Base-by-base conservation (phyloP, 169 alveolate genomes). In the Eimeria acervulina region DNA sequence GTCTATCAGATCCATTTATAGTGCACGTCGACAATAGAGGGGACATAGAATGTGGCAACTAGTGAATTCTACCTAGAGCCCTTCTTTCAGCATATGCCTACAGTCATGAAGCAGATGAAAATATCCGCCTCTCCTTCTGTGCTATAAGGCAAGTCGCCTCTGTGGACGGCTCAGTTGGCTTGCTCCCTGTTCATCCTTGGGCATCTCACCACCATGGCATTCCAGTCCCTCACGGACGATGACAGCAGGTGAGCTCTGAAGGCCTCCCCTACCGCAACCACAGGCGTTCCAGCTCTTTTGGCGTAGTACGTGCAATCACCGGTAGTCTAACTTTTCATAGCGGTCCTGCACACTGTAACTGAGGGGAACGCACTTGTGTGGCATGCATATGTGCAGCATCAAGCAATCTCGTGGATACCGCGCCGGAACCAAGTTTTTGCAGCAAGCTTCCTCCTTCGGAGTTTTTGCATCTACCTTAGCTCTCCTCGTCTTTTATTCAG, bases 351-450 rank as follows among this genome's bases (percentile, higher is more conserved):
- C 26, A 15, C 15, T 4, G 6, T 3, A 33, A 72, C 19, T 72
- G 47, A 72, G 31, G 28, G 33, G 84, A 40, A 19, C 10, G 13
- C 13, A 1, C 5, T 33, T 40, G n/a, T 33, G 55, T 23, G 33
- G 26, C n/a, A n/a, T 1, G 42, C 55, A 21, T 51, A n/a, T 55
- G 40, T 95, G n/a, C 95, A 98, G 99, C 89, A 98, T 98, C 95
- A 98, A 98, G 96, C 99, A 98, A 72, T 97, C 98, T 74, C 98
- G 99, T 83, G 99, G 99, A 51, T 98, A 97, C 96, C 97, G 99
- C 80, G 98, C 99, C 38, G 99, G 99, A 28, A 97, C 98, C 72
- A 98, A 98, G 96, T 98, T 98, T 92, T 66, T 98, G 87, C 97
- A 97, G 68, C 98, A 97, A 95, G 99, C 99, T 55, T 97, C 99